These are phyloP conservation scores for Paecilomyces formosus DNA, from an alignment of 2,329 filamentous ascomycete genomes.

Conservation along the genomic window DNA sequence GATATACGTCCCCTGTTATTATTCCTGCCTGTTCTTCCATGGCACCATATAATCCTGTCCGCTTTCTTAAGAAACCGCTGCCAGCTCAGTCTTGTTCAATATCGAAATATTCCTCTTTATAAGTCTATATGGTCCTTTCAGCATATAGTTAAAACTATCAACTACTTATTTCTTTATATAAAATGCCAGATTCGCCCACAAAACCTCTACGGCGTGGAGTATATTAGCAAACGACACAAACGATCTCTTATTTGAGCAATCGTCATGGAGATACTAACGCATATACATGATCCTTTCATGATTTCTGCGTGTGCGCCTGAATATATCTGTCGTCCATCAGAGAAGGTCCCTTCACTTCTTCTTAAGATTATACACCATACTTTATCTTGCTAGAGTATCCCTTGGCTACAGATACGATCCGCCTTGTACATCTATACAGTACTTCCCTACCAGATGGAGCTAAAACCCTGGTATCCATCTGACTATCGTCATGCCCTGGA, in stretches of 20 bases:
- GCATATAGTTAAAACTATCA: neutral
- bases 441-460: constrained; percentile 10
- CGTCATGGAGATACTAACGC: neutral
- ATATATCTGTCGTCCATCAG: neutral
- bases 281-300: neutral
- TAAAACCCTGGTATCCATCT: constrained; percentile 13
- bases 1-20: neutral
- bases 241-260: neutral
- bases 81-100: neutral
- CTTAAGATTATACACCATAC: neutral
- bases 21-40: neutral
- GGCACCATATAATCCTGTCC: neutral
- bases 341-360: neutral
- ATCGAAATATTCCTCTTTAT: neutral
- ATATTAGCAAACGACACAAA: neutral
- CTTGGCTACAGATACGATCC: neutral
- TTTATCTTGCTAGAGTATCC: neutral
- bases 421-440: neutral
- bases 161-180: neutral
- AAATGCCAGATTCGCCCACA: neutral
- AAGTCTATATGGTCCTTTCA: neutral
- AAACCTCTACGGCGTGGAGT: neutral
- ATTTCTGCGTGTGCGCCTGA: neutral
- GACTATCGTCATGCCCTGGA: constrained; percentile 16
- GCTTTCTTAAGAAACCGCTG: neutral